Evolutionary conservation across 805 yeast species (phyloP).

Genomic region (Metschnikowia arizonensis): DNA sequence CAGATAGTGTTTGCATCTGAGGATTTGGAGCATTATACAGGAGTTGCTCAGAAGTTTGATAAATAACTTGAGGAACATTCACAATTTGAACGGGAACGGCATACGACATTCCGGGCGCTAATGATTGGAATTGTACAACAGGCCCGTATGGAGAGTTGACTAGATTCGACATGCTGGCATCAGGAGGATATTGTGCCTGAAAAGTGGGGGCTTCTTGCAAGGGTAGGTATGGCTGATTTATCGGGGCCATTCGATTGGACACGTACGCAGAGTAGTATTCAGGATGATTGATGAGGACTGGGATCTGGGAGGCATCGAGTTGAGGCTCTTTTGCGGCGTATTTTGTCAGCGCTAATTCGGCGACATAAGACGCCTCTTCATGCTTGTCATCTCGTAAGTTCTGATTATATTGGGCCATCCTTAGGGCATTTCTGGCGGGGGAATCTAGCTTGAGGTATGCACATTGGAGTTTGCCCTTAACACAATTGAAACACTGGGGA

Average conservation of each 20-base stretch:
- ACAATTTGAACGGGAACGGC: slow-evolving; percentile 2
- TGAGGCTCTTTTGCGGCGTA: background rate
- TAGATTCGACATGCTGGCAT: background rate
- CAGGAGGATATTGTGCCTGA: slow-evolving; percentile 1
- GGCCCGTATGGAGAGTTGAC: slow-evolving; percentile 8
- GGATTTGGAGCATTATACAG: background rate
- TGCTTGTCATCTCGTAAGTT: slow-evolving; percentile 23
- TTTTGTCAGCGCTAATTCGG: background rate
- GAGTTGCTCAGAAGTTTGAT: background rate
- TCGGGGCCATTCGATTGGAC: slow-evolving; percentile 1
- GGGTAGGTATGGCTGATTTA: background rate
- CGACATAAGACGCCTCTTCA: slow-evolving; percentile 6
- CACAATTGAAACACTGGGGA: slow-evolving; percentile 57
- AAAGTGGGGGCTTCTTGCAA: background rate
- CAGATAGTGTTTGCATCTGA: background rate
- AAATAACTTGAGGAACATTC: slow-evolving; percentile 1
- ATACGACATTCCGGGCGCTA: background rate
- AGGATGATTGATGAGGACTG: background rate
- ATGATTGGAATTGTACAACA: slow-evolving; percentile 7
- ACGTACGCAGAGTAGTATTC: slow-evolving; percentile 5
- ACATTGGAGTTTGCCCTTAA: slow-evolving; percentile 45
- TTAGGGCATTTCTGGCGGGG: slow-evolving; percentile 45
- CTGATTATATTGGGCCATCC: slow-evolving; percentile 48
- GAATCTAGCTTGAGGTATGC: slow-evolving; percentile 47
- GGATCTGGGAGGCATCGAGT: slow-evolving; percentile 1